Evolutionary conservation across 257 asterid species (phyloP), one percentile per base, ranked within the genome.

Genomic region (Ilex asprella): DNA sequence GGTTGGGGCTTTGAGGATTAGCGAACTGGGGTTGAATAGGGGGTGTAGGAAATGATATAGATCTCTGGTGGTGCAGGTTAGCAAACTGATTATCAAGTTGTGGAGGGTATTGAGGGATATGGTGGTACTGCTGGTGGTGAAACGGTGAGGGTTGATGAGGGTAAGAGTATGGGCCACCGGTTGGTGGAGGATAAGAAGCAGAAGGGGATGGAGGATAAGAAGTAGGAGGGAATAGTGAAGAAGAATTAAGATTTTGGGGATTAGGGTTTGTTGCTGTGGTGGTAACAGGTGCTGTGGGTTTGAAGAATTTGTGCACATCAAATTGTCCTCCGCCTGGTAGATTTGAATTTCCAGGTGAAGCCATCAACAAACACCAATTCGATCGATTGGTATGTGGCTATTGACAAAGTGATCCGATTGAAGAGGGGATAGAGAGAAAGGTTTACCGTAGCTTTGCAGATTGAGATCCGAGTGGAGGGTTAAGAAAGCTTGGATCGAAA

Each of bases 171-270:
- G 84, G 75, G 41, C 77, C 79, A 11, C 74, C 76, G 30, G 84
- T 68, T 11, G 95, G 96, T 10, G 94, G 94, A 15, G 95, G 95
- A 67, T 87, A 83, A 27, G 97, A 85, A 27, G 95, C 86, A 8
- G 92, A 79, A 15, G 96, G 96, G 7, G 76, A 82, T 4, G 86
- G 82, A 16, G 95, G 95, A 66, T 87, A 83, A 27, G 96, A 83
- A 21, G 95, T 83, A 6, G 92, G 79, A 13, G 96, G 96, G 8
- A 72, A 75, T 4, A 69, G 68, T 63, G 88, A 66, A 10, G 96
- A 71, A 61, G 79, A 61, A 80, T 76, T 64, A 69, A 78, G 84
- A 79, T 70, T 73, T 62, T 78, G 91, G 9, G 81, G 80, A 73
- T 75, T 80, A 73, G 86, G 85, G 78, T 67, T 65, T 3, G 81